These are phyloP conservation scores for Cyberlindnera samutprakarnensis DNA, from an alignment of 805 yeast species.

Conservation along the genomic window DNA sequence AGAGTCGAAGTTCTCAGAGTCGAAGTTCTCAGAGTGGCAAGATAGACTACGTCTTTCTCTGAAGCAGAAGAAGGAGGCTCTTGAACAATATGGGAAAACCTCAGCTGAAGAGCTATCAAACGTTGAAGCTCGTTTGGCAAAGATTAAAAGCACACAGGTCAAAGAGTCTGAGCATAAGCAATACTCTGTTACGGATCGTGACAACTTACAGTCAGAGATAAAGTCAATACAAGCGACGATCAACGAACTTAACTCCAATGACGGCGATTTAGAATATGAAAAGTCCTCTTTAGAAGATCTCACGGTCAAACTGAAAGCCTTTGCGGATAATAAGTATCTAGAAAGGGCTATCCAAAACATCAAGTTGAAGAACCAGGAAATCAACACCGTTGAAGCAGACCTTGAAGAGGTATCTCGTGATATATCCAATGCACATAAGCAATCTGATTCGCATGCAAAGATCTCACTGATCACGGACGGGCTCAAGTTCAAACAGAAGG, in stretches of 20 bases:
- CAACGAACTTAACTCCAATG: conserved; percentile 31
- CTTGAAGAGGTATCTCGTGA: conserved; percentile 47
- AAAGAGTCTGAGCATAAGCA: conserved; percentile 36
- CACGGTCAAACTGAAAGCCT: conserved; percentile 25
- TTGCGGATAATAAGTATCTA: conserved; percentile 24
- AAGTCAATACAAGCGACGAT: conserved; percentile 31
- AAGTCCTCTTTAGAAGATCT: conserved; percentile 33
- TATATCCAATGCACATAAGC: conserved; percentile 44
- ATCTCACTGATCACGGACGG: conserved; percentile 38
- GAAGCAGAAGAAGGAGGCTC: conserved; percentile 3
- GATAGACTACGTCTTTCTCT: conserved; percentile 1
- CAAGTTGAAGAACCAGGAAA: conserved; percentile 28
- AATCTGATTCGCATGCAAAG: conserved; percentile 52
- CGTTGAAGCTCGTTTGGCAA: conserved; percentile 11
- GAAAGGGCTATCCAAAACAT: conserved; percentile 28
- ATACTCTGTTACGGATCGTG: conserved; percentile 36
- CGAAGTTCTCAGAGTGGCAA: conserved; percentile 1
- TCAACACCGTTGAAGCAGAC: conserved; percentile 32
- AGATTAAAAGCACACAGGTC: conserved; percentile 26
- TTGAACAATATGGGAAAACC: conserved; percentile 8
- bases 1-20: background rate
- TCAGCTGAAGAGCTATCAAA: conserved; percentile 11
- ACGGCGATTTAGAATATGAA: conserved; percentile 40
- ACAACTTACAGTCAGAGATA: conserved; percentile 28
- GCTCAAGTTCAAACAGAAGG: conserved; percentile 23